These are phyloP conservation scores for Stipa capillata DNA, from an alignment of 176 grass and related monocot genomes.

Conservation along the genomic window DNA sequence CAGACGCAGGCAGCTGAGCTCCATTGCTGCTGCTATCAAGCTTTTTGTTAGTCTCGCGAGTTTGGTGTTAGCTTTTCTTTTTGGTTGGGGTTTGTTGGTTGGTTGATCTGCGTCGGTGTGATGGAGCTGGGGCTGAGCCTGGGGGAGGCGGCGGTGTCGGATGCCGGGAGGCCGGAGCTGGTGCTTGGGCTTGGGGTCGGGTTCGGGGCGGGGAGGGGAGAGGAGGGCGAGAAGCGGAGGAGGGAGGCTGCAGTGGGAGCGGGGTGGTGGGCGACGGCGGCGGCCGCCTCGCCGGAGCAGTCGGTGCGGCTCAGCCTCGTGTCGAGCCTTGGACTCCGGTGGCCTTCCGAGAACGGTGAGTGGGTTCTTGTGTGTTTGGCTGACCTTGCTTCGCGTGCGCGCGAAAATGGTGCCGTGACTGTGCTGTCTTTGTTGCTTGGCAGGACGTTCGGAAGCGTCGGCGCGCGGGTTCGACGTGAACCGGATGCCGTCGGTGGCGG, in stretches of 20 bases:
- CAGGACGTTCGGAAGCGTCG: slow-evolving; percentile 30
- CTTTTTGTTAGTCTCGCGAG: no score
- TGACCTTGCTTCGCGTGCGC: background rate
- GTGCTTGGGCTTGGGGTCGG: slow-evolving; percentile 44
- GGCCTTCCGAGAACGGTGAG: slow-evolving; percentile 23
- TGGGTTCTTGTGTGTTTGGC: background rate
- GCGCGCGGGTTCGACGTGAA: slow-evolving; percentile 73
- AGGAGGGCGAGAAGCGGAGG: background rate
- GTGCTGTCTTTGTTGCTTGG: background rate
- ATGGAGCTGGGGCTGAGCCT: slow-evolving; percentile 83
- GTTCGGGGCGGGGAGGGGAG: background rate
- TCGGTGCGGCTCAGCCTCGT: slow-evolving; percentile 50
- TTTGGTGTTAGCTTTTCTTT: no score
- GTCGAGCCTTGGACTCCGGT: slow-evolving; percentile 32
- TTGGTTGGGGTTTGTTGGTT: no score
- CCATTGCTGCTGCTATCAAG: background rate
- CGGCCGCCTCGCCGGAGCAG: slow-evolving; percentile 22
- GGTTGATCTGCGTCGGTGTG: no score
- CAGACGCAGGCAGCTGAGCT: background rate
- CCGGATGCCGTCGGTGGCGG: slow-evolving; percentile 27
- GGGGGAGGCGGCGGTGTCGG: slow-evolving; percentile 19
- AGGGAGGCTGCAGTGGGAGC: background rate
- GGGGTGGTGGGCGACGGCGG: background rate
- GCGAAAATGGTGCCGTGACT: background rate
- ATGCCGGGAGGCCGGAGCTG: slow-evolving; percentile 31